Percentiles rank a stretch among this genome's conserved stretches.
Evolutionary conservation across 2,329 filamentous ascomycete genomes (phyloP).

Genomic region (Colletotrichum sansevieriae): DNA sequence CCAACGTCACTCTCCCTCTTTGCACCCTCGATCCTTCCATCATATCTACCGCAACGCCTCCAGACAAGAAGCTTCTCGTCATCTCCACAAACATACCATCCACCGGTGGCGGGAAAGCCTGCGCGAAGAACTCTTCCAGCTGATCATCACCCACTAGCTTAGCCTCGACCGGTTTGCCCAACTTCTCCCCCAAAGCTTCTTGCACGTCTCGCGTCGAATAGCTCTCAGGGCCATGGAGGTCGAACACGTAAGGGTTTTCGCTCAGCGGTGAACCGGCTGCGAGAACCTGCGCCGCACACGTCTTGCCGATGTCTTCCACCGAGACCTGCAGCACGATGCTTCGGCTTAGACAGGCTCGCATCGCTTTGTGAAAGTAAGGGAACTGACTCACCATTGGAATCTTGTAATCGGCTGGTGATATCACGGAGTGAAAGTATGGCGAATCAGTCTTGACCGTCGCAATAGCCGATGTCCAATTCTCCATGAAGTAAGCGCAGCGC

Average conservation of each 20-base stretch:
- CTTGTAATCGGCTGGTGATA: constrained; percentile 48
- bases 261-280: constrained; percentile 18
- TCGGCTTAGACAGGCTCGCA: neutral
- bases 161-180: constrained; percentile 46
- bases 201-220: constrained; percentile 49
- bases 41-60: constrained; percentile 45
- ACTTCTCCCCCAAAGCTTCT: constrained; percentile 46
- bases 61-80: constrained; percentile 43
- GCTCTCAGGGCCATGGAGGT: constrained; percentile 47
- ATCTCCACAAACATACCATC: constrained; percentile 31
- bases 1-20: constrained; percentile 7
- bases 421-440: constrained; percentile 45
- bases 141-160: constrained; percentile 44
- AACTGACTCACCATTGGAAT: constrained; percentile 47
- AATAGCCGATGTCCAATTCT: constrained; percentile 42
- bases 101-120: constrained; percentile 43
- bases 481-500: constrained; percentile 42
- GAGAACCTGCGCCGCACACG: constrained; percentile 46
- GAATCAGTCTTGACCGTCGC: constrained; percentile 43
- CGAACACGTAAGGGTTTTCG: constrained; percentile 41
- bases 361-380: neutral
- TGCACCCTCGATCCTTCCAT: constrained; percentile 1
- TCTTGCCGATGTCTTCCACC: constrained; percentile 47
- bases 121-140: constrained; percentile 45
- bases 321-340: constrained; percentile 44